Evolutionary conservation across 2,329 filamentous ascomycete species (phyloP).

Genomic region (Fonsecaea multimorphosa): DNA sequence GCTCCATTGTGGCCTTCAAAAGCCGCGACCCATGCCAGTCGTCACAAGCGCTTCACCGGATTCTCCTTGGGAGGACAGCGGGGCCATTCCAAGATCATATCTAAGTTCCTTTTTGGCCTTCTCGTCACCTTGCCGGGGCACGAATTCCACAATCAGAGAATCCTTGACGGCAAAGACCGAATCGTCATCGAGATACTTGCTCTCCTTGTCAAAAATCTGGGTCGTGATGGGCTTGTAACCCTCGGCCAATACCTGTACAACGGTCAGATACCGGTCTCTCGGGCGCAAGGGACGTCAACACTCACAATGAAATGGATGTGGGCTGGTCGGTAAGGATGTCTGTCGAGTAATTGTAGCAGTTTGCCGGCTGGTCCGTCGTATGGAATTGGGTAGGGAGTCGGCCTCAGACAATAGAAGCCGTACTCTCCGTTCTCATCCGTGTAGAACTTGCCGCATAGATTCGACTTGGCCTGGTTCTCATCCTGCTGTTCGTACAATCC

Average conservation of each 20-base stretch:
- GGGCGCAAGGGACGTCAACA: slow-evolving; percentile 4
- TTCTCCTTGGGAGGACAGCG: slow-evolving; percentile 40
- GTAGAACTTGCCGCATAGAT: slow-evolving; percentile 73
- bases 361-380: slow-evolving; percentile 65
- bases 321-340: slow-evolving; percentile 66
- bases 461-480: slow-evolving; percentile 70
- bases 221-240: slow-evolving; percentile 74
- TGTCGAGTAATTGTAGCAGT: slow-evolving; percentile 63
- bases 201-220: slow-evolving; percentile 75
- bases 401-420: slow-evolving; percentile 65
- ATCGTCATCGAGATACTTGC: slow-evolving; percentile 66
- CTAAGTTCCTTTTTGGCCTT: slow-evolving; percentile 61
- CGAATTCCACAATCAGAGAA: slow-evolving; percentile 63
- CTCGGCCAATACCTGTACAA: slow-evolving; percentile 57
- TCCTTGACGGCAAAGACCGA: slow-evolving; percentile 67
- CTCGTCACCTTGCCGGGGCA: slow-evolving; percentile 57
- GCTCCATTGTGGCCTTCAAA: background rate
- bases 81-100: slow-evolving; percentile 58
- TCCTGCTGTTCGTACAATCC: slow-evolving; percentile 76
- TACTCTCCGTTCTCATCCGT: slow-evolving; percentile 71
- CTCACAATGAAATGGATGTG: slow-evolving; percentile 68
- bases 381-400: slow-evolving; percentile 64
- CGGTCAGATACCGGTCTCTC: slow-evolving; percentile 11
- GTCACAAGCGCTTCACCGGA: slow-evolving; percentile 58
- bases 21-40: slow-evolving; percentile 14